Conservation (phyloP, 768 basidiomycete species). For the Boletus insuetus region DNA sequence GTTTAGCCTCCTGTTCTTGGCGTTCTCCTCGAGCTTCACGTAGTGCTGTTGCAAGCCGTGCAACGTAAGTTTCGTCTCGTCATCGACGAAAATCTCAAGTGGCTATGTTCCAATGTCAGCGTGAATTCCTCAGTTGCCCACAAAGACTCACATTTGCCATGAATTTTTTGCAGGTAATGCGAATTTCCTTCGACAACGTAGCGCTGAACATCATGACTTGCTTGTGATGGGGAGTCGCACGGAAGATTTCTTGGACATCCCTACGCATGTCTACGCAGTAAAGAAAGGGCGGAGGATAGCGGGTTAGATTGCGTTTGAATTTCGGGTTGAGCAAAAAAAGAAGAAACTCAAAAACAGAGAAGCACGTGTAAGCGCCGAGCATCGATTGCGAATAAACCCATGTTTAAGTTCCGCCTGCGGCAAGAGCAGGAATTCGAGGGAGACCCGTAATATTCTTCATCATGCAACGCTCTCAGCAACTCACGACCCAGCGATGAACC, state of each 20-base stretch:
- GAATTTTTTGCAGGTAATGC: constrained; percentile 98
- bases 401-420: constrained; percentile 20
- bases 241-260: constrained; percentile 99
- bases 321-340: constrained; percentile 49
- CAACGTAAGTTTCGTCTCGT: constrained; percentile 96
- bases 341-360: constrained; percentile 44
- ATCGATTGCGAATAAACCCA: constrained; percentile 11
- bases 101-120: constrained; percentile 53
- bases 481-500: constrained; percentile 36
- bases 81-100: constrained; percentile 98
- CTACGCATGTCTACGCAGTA: constrained; percentile 93
- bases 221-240: constrained; percentile 98
- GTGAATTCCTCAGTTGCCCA: not conserved
- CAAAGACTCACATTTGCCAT: constrained; percentile 86
- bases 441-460: constrained; percentile 36
- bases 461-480: constrained; percentile 35
- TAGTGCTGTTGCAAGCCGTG: constrained; percentile 99
- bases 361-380: constrained; percentile 13
- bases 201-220: constrained; percentile 99
- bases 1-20: constrained; percentile 96
- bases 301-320: constrained; percentile 60
- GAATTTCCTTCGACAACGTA: constrained; percentile 94
- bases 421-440: constrained; percentile 35
- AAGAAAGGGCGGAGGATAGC: constrained; percentile 54
- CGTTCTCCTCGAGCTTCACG: constrained; percentile 91